phyloP scores from a whole-genome alignment of 1,284 basidiomycete genomes.

The Singerocomus rubriflavus region DNA sequence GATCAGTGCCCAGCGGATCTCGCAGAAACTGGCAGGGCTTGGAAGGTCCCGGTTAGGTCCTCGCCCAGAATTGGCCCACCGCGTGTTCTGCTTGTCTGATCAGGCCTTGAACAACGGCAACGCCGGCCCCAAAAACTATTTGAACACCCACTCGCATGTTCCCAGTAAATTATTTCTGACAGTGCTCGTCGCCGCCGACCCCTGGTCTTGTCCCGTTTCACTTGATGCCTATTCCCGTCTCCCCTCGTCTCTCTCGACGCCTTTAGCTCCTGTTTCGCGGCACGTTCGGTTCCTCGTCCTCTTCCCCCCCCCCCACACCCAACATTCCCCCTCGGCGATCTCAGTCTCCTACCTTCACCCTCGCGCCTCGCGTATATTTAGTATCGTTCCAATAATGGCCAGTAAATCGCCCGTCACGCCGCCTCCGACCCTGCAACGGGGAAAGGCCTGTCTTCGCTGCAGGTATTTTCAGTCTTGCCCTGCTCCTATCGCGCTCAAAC shows the following conservation, averaged over 20 bases:
- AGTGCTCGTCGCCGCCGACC: slow-evolving; percentile 8
- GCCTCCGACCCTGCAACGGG: slow-evolving; percentile 33
- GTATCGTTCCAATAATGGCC: slow-evolving; percentile 35
- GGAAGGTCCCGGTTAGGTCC: slow-evolving; percentile 19
- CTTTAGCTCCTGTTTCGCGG: neutral
- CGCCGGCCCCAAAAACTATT: slow-evolving; percentile 29
- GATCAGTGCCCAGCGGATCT: slow-evolving; percentile 16
- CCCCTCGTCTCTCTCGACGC: neutral
- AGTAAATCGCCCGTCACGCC: slow-evolving; percentile 31
- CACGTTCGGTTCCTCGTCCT: slow-evolving; percentile 7
- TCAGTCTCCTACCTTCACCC: slow-evolving; percentile 18
- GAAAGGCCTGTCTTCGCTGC: slow-evolving; percentile 38
- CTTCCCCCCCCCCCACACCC: too few species aligned
- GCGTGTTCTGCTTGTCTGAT: slow-evolving; percentile 28
- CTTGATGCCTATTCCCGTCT: slow-evolving; percentile 27
- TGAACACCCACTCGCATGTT: slow-evolving; percentile 28
- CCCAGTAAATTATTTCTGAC: slow-evolving; percentile 30
- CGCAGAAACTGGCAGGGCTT: slow-evolving; percentile 6
- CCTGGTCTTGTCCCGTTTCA: neutral
- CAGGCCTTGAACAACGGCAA: slow-evolving; percentile 29
- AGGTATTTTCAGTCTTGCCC: slow-evolving; percentile 25
- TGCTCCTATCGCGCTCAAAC: slow-evolving; percentile 10
- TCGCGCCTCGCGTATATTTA: slow-evolving; percentile 30
- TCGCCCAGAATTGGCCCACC: slow-evolving; percentile 25
- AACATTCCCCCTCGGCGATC: slow-evolving; percentile 4